Percentiles rank a stretch among this genome's conserved stretches.
These are phyloP conservation scores for Colletotrichum tofieldiae DNA, from an alignment of 2,329 filamentous ascomycete species.

Conservation along the genomic window DNA sequence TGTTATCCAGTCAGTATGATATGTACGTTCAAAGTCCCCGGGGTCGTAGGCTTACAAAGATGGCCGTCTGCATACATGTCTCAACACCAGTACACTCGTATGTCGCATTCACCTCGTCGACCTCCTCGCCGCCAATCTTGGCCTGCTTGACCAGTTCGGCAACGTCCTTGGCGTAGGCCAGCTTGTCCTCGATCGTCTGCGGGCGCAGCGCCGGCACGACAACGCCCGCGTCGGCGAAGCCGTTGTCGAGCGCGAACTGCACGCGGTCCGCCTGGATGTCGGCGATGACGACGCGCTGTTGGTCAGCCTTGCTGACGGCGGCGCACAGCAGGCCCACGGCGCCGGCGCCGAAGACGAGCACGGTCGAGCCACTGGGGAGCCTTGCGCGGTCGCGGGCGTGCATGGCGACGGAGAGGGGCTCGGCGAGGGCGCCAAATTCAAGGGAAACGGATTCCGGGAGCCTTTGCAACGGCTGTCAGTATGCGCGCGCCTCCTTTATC, in stretches of 20 bases:
- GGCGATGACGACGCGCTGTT: slow-evolving; percentile 67
- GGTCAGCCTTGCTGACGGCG: slow-evolving; percentile 68
- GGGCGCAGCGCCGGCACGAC: slow-evolving; percentile 66
- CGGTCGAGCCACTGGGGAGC: slow-evolving; percentile 57
- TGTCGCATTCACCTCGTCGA: slow-evolving; percentile 77
- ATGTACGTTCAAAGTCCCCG: not conserved
- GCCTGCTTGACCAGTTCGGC: slow-evolving; percentile 60
- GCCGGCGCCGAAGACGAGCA: slow-evolving; percentile 73
- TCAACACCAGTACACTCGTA: slow-evolving; percentile 88
- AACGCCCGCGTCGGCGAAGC: slow-evolving; percentile 69
- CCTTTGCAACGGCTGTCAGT: slow-evolving; percentile 48
- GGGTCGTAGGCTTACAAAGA: slow-evolving; percentile 69
- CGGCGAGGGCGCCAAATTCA: slow-evolving; percentile 70
- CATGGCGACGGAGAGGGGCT: slow-evolving; percentile 73
- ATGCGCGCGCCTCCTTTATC: not conserved
- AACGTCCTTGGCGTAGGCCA: slow-evolving; percentile 65
- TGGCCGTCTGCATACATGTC: slow-evolving; percentile 80
- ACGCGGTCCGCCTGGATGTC: slow-evolving; percentile 72
- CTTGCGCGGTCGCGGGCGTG: slow-evolving; percentile 67
- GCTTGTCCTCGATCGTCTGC: slow-evolving; percentile 67
- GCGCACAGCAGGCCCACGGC: slow-evolving; percentile 73
- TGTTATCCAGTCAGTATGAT: slow-evolving; percentile 45
- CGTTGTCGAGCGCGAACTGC: slow-evolving; percentile 69
- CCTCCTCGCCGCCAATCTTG: slow-evolving; percentile 58
- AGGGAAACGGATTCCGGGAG: slow-evolving; percentile 65